A percentile compares a stretch with the other conserved stretches of the same genome.
These are phyloP conservation scores for Cornus florida DNA, from an alignment of 148 eudicot species.

Conservation along the genomic window DNA sequence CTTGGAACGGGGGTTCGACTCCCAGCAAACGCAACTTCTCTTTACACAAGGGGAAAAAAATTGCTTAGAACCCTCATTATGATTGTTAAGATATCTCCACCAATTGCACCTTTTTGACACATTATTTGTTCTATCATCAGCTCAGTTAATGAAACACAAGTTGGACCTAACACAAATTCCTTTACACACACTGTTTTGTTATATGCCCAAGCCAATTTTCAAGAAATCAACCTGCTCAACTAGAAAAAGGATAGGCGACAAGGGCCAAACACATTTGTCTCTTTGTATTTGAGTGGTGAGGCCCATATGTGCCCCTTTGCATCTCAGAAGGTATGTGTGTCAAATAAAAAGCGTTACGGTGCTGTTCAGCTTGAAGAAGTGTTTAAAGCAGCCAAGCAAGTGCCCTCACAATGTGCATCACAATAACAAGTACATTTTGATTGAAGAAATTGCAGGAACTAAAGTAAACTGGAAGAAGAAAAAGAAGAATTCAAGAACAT, in stretches of 20 bases:
- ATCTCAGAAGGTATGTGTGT: neutral
- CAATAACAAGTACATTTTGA: no score
- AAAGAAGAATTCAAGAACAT: neutral
- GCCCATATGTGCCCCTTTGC: neutral
- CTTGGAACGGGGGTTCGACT: no score
- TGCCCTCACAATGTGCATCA: neutral
- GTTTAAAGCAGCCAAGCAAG: neutral
- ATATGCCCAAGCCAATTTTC: neutral
- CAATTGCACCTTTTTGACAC: no score
- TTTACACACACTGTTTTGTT: neutral
- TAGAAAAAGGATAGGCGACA: neutral
- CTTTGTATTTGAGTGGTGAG: neutral
- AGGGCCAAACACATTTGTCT: neutral
- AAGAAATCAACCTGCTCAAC: slow-evolving; percentile 3
- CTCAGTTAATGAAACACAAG: neutral
- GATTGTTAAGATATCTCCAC: no score
- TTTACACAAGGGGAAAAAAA: no score
- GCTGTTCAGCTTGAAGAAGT: neutral
- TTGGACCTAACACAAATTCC: neutral
- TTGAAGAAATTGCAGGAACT: no score
- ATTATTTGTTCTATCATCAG: no score
- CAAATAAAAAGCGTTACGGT: neutral
- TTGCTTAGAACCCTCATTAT: no score
- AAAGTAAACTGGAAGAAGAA: neutral
- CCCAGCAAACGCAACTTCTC: no score